phyloP scores from a whole-genome alignment of 768 basidiomycete genomes.

The Saitozyma sp. region DNA sequence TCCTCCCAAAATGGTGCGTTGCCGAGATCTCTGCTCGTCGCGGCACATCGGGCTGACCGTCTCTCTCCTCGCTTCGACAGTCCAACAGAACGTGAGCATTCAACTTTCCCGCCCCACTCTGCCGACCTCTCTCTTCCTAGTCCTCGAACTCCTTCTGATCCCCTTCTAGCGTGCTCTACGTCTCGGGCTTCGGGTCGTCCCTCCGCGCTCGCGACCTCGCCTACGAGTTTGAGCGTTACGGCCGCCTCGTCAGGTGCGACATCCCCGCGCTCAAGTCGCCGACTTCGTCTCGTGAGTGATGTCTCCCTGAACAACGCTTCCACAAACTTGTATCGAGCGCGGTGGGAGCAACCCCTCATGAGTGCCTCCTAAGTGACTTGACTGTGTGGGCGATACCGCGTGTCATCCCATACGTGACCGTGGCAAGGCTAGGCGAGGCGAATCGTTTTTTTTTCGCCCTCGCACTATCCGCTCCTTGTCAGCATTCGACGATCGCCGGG shows the following conservation, averaged over 20 bases:
- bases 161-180: conserved; percentile 43
- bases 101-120: not conserved
- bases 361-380: not conserved
- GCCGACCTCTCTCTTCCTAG: not conserved
- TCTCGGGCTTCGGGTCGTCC: conserved; percentile 42
- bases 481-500: too few relatives aligned
- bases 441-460: too few relatives aligned
- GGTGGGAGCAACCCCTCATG: not conserved
- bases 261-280: conserved; percentile 43
- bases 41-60: not conserved
- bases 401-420: not conserved
- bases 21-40: not conserved
- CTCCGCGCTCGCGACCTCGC: conserved; percentile 46
- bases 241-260: conserved; percentile 44
- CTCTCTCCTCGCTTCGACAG: not conserved
- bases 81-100: conserved; percentile 32
- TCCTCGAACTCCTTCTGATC: not conserved
- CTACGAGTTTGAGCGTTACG: conserved; percentile 50
- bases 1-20: conserved; percentile 1
- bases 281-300: conserved; percentile 41
- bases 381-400: not conserved
- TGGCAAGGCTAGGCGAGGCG: not conserved
- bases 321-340: not conserved
- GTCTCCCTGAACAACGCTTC: not conserved
- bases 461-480: too few relatives aligned